These are phyloP conservation scores for Torulaspora maleeae DNA, from an alignment of 805 yeast species.

Conservation along the genomic window DNA sequence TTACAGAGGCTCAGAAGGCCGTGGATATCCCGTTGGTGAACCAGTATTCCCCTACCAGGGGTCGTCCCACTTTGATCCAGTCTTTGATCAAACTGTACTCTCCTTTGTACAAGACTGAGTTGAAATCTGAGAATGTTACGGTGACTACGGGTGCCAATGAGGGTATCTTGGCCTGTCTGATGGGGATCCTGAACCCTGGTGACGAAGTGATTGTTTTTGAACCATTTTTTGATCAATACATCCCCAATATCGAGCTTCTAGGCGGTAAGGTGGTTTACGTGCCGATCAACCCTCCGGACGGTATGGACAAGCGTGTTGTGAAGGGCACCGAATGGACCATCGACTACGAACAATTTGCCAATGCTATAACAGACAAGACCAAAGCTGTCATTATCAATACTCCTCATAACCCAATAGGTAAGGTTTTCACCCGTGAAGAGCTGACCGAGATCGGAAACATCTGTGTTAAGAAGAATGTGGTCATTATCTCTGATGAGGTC, in stretches of 20 bases:
- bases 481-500: constrained; percentile 88
- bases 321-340: constrained; percentile 84
- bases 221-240: constrained; percentile 96
- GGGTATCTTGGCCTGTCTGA: constrained; percentile 80
- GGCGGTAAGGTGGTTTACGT: constrained; percentile 91
- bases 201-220: constrained; percentile 96
- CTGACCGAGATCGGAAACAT: constrained; percentile 68
- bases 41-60: constrained; percentile 90
- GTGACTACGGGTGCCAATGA: constrained; percentile 97
- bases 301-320: constrained; percentile 56
- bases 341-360: constrained; percentile 71
- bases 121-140: constrained; percentile 43
- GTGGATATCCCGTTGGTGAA: constrained; percentile 68
- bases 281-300: constrained; percentile 76
- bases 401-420: constrained; percentile 96
- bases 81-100: constrained; percentile 70
- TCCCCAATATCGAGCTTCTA: constrained; percentile 86
- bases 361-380: constrained; percentile 68
- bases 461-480: constrained; percentile 78
- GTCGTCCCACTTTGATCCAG: constrained; percentile 69
- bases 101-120: constrained; percentile 56
- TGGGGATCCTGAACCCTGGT: constrained; percentile 78
- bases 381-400: constrained; percentile 84
- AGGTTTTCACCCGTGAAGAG: constrained; percentile 75
- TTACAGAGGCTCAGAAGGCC: constrained; percentile 74